A percentile compares a stretch with the other conserved stretches of the same genome.
These are phyloP conservation scores for Torrubiellomyces zombiae DNA, from an alignment of 2,329 filamentous ascomycete genomes.

Conservation along the genomic window DNA sequence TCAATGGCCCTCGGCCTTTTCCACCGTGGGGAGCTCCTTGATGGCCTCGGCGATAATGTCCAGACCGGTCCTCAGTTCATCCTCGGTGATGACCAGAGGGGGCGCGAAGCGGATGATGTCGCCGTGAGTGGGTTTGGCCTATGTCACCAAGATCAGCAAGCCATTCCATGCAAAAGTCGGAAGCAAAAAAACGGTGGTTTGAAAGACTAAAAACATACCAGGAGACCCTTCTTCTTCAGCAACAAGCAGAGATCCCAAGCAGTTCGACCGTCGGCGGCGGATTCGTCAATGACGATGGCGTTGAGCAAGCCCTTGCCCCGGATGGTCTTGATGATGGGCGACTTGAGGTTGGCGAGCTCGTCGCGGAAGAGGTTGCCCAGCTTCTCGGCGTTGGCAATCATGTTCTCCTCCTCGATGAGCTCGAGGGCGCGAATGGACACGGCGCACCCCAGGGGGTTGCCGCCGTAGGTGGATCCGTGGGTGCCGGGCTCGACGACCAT, in stretches of 20 bases:
- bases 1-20: constrained; percentile 21
- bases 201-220: too few relatives aligned
- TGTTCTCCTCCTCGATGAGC: constrained; percentile 78
- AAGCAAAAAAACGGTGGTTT: too few relatives aligned
- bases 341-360: constrained; percentile 57
- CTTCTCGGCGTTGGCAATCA: constrained; percentile 67
- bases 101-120: constrained; percentile 98
- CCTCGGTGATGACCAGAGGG: constrained; percentile 82
- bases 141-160: constrained; percentile 3
- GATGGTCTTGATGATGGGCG: constrained; percentile 64
- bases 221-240: constrained; percentile 83
- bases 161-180: too few relatives aligned
- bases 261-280: constrained; percentile 64
- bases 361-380: constrained; percentile 74
- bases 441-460: constrained; percentile 88
- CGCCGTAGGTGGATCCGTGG: constrained; percentile 95
- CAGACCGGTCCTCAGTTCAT: constrained; percentile 64
- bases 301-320: constrained; percentile 91
- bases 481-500: constrained; percentile 90
- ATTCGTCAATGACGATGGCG: constrained; percentile 89
- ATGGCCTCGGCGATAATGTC: constrained; percentile 68
- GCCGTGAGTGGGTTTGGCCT: constrained; percentile 97
- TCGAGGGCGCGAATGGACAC: constrained; percentile 91
- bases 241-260: constrained; percentile 96
- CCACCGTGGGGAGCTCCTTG: constrained; percentile 55